Base-by-base conservation (phyloP, 306 rosid species). In the Lablab purpureus region DNA sequence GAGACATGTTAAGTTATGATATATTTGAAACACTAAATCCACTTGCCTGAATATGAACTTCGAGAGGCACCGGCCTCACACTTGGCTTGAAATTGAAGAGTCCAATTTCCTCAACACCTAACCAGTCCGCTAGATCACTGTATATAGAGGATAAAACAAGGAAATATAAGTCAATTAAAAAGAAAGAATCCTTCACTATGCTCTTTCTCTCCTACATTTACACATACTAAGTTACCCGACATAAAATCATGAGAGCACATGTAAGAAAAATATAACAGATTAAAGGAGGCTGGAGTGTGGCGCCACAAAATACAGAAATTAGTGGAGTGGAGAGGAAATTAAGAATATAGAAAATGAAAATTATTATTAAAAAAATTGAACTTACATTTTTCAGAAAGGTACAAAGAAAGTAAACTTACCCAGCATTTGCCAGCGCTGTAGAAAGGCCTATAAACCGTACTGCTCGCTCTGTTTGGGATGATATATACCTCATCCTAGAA, bases 71-170 rank as follows among this genome's bases (percentile, higher is more conserved):
- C 67, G 97, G 99, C 85, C 99, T 89, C 79, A 95, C 99, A 56
- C 99, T 95, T 75, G 99, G 99, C 90, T 95, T 95, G 88, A 95
- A 95, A 85, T 95, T 95, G 90, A 92, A 95, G 71, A 95, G 95
- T 41, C 99, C 98, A n/a, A 83, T 81, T 74, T 95, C 99, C 77
- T 84, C 97, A 70, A 95, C 97, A 66, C 99, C 99, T 89, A 95
- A 84, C 99, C 99, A 95, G 81, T 95, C 99, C 81, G 90, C 98
- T 85, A 95, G 88, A 86, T 95, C 94, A 68, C 98, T 94, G 56
- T 54, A 84, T 56, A 81, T 67, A 82, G 74, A 58, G 55, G 75
- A 13, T 0, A 17, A n/a, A 34, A 81, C 60, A 32, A 74, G 28
- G 82, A 59, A 70, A 58, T 63, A 64, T 25, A 47, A 70, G 52